A percentile compares a stretch with the other conserved stretches of the same genome.
Evolutionary conservation across 768 basidiomycete genomes (phyloP).

Genomic region (Trametopsis cervina): DNA sequence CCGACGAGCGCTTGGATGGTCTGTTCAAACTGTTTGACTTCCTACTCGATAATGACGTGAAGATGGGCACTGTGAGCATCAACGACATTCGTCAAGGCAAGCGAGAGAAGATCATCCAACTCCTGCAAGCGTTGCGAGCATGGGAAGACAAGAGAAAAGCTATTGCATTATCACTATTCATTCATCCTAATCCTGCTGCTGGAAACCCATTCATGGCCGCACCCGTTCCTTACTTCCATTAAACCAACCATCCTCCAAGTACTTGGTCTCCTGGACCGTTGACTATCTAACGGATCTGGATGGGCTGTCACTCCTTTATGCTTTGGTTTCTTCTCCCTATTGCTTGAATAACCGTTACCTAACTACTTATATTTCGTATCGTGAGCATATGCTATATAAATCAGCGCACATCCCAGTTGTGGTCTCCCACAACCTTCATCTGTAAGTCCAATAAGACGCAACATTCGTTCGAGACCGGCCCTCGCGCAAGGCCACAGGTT

Average conservation of each 20-base stretch:
- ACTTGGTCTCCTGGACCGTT: not conserved
- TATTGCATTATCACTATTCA: slow-evolving; percentile 36
- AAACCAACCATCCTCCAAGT: not conserved
- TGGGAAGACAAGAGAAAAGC: slow-evolving; percentile 76
- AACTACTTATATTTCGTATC: no score
- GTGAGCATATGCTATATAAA: no score
- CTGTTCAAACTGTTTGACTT: slow-evolving; percentile 89
- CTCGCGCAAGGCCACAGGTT: no score
- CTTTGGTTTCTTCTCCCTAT: slow-evolving; percentile 10
- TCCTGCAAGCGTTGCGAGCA: slow-evolving; percentile 65
- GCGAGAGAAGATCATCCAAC: slow-evolving; percentile 71
- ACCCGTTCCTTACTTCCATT: slow-evolving; percentile 7
- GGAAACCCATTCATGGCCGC: slow-evolving; percentile 24
- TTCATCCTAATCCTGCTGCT: slow-evolving; percentile 30
- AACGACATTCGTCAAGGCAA: slow-evolving; percentile 86
- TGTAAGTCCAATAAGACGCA: no score
- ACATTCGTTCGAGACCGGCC: no score
- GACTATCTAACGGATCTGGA: not conserved
- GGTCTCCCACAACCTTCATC: no score
- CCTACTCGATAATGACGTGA: slow-evolving; percentile 84
- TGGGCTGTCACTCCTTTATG: slow-evolving; percentile 1
- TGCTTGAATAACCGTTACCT: not conserved
- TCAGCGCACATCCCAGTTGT: no score
- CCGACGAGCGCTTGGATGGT: slow-evolving; percentile 80
- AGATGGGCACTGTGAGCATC: slow-evolving; percentile 88